Conservation (phyloP, 768 basidiomycete genomes). For the Collybiopsis confluens region DNA sequence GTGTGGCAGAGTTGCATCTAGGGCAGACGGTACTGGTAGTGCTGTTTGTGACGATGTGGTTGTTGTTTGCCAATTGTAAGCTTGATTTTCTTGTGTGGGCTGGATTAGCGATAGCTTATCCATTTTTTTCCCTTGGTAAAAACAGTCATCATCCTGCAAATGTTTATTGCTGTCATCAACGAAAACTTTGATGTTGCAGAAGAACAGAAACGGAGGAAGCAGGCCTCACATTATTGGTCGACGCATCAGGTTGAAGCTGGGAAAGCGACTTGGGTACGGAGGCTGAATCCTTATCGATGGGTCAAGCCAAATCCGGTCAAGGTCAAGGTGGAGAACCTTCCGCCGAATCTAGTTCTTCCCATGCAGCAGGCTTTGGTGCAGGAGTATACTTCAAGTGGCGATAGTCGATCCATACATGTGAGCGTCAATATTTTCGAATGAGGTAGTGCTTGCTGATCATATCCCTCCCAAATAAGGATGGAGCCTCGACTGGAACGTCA, state of each 20-base stretch:
- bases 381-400: conserved; percentile 38
- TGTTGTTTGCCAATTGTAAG: conserved; percentile 90
- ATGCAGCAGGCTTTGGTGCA: conserved; percentile 75
- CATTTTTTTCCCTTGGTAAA: background rate
- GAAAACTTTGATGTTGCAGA: conserved; percentile 94
- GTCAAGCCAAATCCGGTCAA: conserved; percentile 69
- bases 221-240: conserved; percentile 67
- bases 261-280: conserved; percentile 61
- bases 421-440: too few species aligned
- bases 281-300: conserved; percentile 87
- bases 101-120: conserved; percentile 1
- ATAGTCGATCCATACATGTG: conserved; percentile 23
- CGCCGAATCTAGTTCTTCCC: conserved; percentile 71
- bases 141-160: conserved; percentile 83
- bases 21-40: conserved; percentile 70
- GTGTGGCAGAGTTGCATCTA: conserved; percentile 54
- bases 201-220: conserved; percentile 79
- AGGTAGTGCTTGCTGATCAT: too few species aligned
- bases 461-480: too few species aligned
- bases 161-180: conserved; percentile 97
- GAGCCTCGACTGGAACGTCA: conserved; percentile 14
- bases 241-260: conserved; percentile 48
- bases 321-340: conserved; percentile 65
- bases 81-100: conserved; percentile 11
- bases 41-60: conserved; percentile 76